Percentiles rank a stretch among this genome's conserved stretches.
phyloP scores from a whole-genome alignment of 257 asterid genomes.

The Fraxinus americana region DNA sequence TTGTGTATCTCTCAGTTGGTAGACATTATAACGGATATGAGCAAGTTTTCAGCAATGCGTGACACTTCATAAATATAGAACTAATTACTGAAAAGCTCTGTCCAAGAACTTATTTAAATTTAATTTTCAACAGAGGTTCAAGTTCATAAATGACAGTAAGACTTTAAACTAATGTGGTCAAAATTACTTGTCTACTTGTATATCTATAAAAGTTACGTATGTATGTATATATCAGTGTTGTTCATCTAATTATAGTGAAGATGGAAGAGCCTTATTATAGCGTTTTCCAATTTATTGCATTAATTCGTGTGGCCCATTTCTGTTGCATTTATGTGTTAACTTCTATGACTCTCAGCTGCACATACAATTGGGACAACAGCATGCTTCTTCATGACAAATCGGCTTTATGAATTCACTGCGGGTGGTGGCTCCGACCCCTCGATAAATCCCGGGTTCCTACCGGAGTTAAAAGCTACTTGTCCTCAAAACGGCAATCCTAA shows the following conservation, averaged over 20 bases:
- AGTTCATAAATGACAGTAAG: too few relatives aligned
- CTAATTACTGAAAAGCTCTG: not conserved
- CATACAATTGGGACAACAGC: conserved; percentile 89
- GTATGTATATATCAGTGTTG: too few relatives aligned
- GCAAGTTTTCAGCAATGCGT: not conserved
- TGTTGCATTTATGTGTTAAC: not conserved
- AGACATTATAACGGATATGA: conserved; percentile 29
- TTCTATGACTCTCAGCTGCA: conserved; percentile 49
- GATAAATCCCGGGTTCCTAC: conserved; percentile 55
- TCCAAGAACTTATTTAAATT: too few relatives aligned
- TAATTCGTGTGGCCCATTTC: not conserved
- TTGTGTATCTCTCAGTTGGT: conserved; percentile 39
- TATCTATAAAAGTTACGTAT: too few relatives aligned
- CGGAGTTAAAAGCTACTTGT: conserved; percentile 58
- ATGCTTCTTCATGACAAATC: conserved; percentile 81
- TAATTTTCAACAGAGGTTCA: too few relatives aligned
- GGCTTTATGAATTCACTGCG: conserved; percentile 63
- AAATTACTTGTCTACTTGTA: too few relatives aligned
- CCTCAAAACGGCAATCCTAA: conserved; percentile 54
- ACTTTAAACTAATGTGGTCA: not conserved
- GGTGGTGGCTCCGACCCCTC: conserved; percentile 71
- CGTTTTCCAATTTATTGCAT: not conserved
- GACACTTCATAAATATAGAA: not conserved
- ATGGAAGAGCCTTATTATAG: not conserved
- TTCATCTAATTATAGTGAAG: not conserved